phyloP scores from a whole-genome alignment of 2,329 filamentous ascomycete genomes.

The Colletotrichum karsti region DNA sequence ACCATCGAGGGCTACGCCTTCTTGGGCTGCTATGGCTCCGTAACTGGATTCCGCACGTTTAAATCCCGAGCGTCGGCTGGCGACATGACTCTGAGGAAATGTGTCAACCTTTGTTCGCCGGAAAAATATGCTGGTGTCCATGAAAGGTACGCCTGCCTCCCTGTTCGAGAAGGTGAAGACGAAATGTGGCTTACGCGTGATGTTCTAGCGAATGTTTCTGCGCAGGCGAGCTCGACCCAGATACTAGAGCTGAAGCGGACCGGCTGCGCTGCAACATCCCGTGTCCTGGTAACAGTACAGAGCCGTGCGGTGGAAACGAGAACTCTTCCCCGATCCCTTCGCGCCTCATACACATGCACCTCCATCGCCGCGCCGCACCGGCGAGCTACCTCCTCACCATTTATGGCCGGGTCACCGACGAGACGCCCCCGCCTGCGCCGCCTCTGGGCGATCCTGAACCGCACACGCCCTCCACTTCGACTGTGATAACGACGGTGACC shows the following conservation, averaged over 20 bases:
- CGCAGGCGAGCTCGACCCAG: conserved; percentile 47
- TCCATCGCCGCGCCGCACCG: conserved; percentile 37
- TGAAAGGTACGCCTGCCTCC: conserved; percentile 32
- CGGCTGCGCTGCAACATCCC: conserved; percentile 43
- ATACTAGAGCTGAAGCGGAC: conserved; percentile 44
- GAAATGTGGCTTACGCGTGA: not conserved
- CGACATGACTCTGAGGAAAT: conserved; percentile 50
- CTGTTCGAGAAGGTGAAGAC: too few relatives aligned
- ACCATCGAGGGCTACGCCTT: conserved; percentile 42
- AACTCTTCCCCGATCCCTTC: conserved; percentile 3
- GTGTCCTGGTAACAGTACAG: conserved; percentile 49
- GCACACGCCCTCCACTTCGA: conserved; percentile 33
- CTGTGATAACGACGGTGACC: conserved; percentile 35
- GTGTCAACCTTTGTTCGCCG: conserved; percentile 45
- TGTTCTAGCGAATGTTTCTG: conserved; percentile 50
- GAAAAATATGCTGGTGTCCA: conserved; percentile 49
- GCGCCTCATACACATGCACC: conserved; percentile 20
- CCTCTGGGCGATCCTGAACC: conserved; percentile 38
- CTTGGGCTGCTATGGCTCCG: conserved; percentile 53
- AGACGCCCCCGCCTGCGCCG: conserved; percentile 39
- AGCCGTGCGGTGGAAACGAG: conserved; percentile 52
- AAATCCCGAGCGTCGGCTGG: conserved; percentile 34
- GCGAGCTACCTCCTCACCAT: conserved; percentile 48
- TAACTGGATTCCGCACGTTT: conserved; percentile 45
- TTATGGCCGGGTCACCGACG: conserved; percentile 46